Evolutionary conservation across 495 filamentous ascomycete species (phyloP), one percentile per base, ranked within the genome.

Genomic region (Astrocystis sublimbata): DNA sequence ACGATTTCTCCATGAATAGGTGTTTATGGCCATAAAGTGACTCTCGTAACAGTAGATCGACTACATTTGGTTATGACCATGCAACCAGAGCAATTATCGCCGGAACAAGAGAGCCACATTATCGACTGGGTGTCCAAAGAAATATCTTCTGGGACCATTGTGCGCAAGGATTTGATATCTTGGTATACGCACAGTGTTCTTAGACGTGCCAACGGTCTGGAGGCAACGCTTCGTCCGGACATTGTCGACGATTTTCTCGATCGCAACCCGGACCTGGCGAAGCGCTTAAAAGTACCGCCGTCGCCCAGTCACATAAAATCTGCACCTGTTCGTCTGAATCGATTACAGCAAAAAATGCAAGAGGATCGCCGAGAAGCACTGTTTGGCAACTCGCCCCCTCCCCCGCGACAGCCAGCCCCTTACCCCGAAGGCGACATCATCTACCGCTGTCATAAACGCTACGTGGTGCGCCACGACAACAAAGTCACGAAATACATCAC

Each of bases 401-500:
- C 58, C 26, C 35, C 35, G 58, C 58, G 58, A 10, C 45, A 61
- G 59, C 47, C 31, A 15, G 59, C 47, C 6, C 59, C 59, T n/a
- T 61, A 51, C 35, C 59, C 59, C 12, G n/a, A 54, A 30, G 49
- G 49, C 36, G 59, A 61, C n/a, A 33, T 61, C 24, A 31, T 61
- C 59, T 61, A 53, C 19, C 59, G n/a, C 21, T 53, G 46, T 43
- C 17, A 30, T 30, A 7, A n/a, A 19, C 59, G 49, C n/a, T 42
- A 53, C 21, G 59, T 61, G 13, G 59, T 61, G 47, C 59, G 31
- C 42, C 49, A 55, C 38, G 59, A 43, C 19, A 43, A 61, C 21
- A 42, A 41, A 41, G 33, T 61, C 36, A 61, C 59, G 31, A 61
- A 61, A 55, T 61, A 61, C n/a, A 61, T 50, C 2, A 61, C 47